A percentile compares a stretch with the other conserved stretches of the same genome.
Evolutionary conservation across 106 monocot genomes (phyloP).

Genomic region (Dendrobium huoshanense): DNA sequence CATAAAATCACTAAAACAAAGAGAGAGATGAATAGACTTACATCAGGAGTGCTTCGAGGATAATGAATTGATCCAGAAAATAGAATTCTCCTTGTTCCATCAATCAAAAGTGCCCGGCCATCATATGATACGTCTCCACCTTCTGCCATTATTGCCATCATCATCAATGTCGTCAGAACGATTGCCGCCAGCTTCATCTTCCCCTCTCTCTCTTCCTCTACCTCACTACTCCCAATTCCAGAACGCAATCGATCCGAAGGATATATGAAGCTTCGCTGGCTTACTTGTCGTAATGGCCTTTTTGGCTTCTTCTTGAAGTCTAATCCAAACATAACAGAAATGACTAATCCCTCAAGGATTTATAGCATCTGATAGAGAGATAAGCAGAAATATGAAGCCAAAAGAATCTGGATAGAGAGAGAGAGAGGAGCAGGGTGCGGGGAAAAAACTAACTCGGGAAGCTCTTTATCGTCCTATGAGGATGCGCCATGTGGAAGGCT

Average conservation of each 20-base stretch:
- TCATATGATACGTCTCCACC: conserved; percentile 35
- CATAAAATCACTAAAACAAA: background rate
- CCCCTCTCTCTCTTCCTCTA: background rate
- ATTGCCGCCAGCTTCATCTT: background rate
- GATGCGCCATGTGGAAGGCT: too few relatives aligned
- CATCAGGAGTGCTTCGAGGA: conserved; percentile 71
- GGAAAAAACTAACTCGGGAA: too few relatives aligned
- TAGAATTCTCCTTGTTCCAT: conserved; percentile 46
- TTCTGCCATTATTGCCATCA: background rate
- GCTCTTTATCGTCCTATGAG: too few relatives aligned
- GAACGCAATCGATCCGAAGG: background rate
- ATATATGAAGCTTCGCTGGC: background rate
- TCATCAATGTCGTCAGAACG: background rate
- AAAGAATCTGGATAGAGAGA: background rate
- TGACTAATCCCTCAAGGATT: background rate
- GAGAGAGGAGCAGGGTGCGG: background rate
- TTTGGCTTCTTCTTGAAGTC: background rate
- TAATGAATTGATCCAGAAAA: conserved; percentile 81
- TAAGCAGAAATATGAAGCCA: background rate
- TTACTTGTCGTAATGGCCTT: background rate
- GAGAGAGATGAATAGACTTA: background rate
- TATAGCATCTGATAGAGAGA: background rate
- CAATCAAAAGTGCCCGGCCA: conserved; percentile 44
- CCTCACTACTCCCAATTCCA: background rate
- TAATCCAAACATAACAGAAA: background rate